A percentile compares a stretch with the other conserved stretches of the same genome.
phyloP scores from a whole-genome alignment of 768 basidiomycete genomes.

The Leccinum fibrillosum region DNA sequence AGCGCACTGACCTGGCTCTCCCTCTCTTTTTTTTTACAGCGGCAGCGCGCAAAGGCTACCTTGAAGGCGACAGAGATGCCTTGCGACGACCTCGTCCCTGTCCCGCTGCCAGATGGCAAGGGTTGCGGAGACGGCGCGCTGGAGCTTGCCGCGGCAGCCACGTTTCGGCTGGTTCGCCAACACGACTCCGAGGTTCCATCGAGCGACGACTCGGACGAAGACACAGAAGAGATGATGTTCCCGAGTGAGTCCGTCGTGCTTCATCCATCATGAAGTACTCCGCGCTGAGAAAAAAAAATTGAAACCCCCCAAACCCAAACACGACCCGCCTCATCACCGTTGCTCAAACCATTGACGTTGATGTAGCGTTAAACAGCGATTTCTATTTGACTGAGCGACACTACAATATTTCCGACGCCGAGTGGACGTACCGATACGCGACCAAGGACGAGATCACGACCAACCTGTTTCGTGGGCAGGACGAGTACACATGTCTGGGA shows the following conservation, averaged over 20 bases:
- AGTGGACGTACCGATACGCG: slow-evolving; percentile 32
- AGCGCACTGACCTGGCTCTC: slow-evolving; percentile 11
- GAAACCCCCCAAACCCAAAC: background rate
- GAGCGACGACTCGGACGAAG: slow-evolving; percentile 20
- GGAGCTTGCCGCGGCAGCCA: background rate
- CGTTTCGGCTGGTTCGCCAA: background rate
- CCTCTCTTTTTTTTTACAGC: background rate
- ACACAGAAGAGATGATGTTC: slow-evolving; percentile 20
- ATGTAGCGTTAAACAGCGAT: background rate
- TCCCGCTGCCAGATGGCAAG: background rate
- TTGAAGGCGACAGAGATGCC: background rate
- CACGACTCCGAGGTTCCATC: slow-evolving; percentile 3
- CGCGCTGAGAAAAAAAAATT: slow-evolving; percentile 2
- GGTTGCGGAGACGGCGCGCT: slow-evolving; percentile 3
- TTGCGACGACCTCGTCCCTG: background rate
- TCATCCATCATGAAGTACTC: background rate
- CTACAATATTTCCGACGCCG: background rate
- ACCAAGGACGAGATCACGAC: slow-evolving; percentile 28
- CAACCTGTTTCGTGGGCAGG: slow-evolving; percentile 23
- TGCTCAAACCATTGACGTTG: background rate
- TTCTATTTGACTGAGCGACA: slow-evolving; percentile 16
- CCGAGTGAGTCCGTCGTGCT: slow-evolving; percentile 20
- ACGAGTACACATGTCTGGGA: slow-evolving; percentile 6
- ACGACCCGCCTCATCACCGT: background rate
- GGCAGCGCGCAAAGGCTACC: slow-evolving; percentile 9